Evolutionary conservation across 345 rosid genomes (phyloP), one percentile per base, ranked within the genome.

Genomic region (Tarenaya hassleriana): DNA sequence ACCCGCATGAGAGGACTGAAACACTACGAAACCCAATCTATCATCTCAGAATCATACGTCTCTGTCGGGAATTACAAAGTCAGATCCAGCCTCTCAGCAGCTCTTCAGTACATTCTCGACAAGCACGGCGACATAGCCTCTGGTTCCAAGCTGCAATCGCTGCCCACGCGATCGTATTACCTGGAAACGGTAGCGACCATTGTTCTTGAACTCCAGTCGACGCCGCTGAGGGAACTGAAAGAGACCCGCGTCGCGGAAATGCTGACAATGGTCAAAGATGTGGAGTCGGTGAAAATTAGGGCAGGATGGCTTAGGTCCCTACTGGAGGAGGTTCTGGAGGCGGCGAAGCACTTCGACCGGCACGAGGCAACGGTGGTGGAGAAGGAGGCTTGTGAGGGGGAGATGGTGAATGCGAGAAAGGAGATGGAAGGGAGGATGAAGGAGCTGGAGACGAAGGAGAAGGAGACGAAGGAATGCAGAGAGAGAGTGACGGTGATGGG

Each of bases 291-390:
- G 52, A 66, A 66, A 60, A 66, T 66, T 18, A 59, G 59, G 49
- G 57, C 10, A 41, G 47, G 27, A 7, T 66, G 70, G 65, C 65
- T 66, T 45, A 59, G 27, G 47, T 24, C 46, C 1, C 47, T 41
- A 7, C 24, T 66, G 13, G 65, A 66, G 41, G 80, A 82, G 41
- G 68, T 83, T 24, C 34, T 67, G 3, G 87, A 79, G 52, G 83
- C 74, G 4, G 32, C 66, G 11, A 65, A 58, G 49, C 69, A 58
- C 10, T 58, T 50, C 35, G 64, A 65, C 8, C 31, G 58, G 5
- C 59, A 58, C 20, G 19, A 52, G 49, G 32, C 7, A 47, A 65
- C 48, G 31, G 21, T 19, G 16, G 4, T 32, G 49, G 48, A 64
- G 53, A 57, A 50, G 37, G 54, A 50, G 27, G 42, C 29, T 33